phyloP scores from a whole-genome alignment of 1,284 basidiomycete genomes.

The Mycena sp. region DNA sequence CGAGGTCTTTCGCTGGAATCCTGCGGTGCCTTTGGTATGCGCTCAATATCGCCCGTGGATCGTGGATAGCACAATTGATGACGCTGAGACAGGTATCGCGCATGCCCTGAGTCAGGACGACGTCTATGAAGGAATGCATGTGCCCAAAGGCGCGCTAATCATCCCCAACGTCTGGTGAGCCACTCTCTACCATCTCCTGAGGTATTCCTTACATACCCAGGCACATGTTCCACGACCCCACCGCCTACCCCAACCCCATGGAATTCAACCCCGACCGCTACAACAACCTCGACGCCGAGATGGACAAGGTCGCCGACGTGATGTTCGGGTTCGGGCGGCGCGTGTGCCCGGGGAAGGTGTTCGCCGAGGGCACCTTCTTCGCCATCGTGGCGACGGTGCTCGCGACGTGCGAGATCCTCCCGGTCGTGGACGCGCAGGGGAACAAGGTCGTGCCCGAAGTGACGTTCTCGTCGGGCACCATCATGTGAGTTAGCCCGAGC shows the following conservation, averaged over 20 bases:
- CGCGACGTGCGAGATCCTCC: not conserved
- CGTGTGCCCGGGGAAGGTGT: not conserved
- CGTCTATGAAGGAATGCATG: constrained; percentile 24
- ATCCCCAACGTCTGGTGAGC: constrained; percentile 10
- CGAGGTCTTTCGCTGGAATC: constrained; percentile 9
- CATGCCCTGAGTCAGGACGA: constrained; percentile 19
- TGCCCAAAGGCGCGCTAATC: constrained; percentile 23
- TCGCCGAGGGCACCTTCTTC: not conserved
- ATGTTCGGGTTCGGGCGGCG: not conserved
- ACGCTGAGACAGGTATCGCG: constrained; percentile 1
- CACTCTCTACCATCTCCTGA: too few species aligned
- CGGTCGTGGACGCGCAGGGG: not conserved
- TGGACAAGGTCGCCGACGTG: not conserved
- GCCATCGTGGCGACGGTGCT: not conserved
- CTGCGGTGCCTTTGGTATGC: too few species aligned
- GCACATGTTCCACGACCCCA: not conserved
- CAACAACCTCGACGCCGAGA: not conserved
- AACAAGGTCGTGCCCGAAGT: not conserved
- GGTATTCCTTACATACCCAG: too few species aligned
- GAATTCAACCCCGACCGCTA: too few species aligned
- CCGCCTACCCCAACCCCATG: too few species aligned
- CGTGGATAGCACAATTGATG: too few species aligned
- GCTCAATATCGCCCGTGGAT: too few species aligned
- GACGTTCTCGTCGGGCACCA: constrained; percentile 4
- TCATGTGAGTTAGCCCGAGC: not conserved